Evolutionary conservation across 441 rosid genomes (phyloP).

Genomic region (Brassica balearica): DNA sequence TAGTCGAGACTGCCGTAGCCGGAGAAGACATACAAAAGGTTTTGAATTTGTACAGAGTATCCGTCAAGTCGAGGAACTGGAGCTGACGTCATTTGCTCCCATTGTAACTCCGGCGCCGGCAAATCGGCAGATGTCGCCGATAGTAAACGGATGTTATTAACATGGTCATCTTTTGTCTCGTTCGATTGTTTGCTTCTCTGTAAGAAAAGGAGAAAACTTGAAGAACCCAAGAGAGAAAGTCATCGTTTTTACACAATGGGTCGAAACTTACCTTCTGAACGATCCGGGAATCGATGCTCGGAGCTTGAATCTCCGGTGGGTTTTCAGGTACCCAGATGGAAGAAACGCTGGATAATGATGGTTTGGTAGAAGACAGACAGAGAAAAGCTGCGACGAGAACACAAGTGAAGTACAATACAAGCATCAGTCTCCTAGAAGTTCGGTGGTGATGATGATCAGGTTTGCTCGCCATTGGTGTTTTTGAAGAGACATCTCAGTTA

Average conservation of each 20-base stretch:
- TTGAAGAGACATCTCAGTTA: slow-evolving; percentile 17
- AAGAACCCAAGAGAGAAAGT: slow-evolving; percentile 2
- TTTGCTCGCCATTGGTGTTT: slow-evolving; percentile 50
- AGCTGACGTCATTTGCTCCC: slow-evolving; percentile 82
- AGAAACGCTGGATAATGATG: slow-evolving; percentile 44
- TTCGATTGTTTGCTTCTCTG: slow-evolving; percentile 45
- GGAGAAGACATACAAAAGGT: slow-evolving; percentile 70
- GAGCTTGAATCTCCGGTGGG: slow-evolving; percentile 36
- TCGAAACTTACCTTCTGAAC: slow-evolving; percentile 43
- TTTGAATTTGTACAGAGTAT: slow-evolving; percentile 67
- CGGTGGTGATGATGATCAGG: slow-evolving; percentile 16
- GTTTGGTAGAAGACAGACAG: slow-evolving; percentile 56
- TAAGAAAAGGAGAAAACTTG: slow-evolving; percentile 6
- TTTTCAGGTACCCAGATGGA: slow-evolving; percentile 51
- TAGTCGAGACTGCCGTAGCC: slow-evolving; percentile 74
- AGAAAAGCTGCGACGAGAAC: slow-evolving; percentile 52
- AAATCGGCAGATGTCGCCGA: slow-evolving; percentile 82
- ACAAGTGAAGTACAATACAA: slow-evolving; percentile 45
- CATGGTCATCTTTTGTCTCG: slow-evolving; percentile 30
- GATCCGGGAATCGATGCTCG: slow-evolving; percentile 26
- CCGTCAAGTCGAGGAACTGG: slow-evolving; percentile 94
- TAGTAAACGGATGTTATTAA: slow-evolving; percentile 34
- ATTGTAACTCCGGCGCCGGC: slow-evolving; percentile 68
- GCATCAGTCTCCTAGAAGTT: slow-evolving; percentile 46
- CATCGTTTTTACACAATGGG: background rate